Conservation (phyloP, 768 basidiomycete genomes). For the Amanita subjunquillea region DNA sequence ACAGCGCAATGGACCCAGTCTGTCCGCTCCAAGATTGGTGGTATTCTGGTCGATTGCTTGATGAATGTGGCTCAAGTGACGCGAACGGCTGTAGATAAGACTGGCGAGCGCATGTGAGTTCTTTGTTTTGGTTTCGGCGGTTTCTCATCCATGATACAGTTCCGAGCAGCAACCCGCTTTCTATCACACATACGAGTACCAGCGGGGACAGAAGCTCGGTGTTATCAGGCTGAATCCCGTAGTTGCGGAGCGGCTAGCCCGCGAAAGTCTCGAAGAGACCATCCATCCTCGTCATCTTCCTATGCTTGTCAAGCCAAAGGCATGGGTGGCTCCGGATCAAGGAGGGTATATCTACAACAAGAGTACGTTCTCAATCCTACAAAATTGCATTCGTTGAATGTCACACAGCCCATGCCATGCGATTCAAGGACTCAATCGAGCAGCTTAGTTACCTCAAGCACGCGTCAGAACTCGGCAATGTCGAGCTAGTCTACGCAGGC, state of each 20-base stretch:
- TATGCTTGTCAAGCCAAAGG: conserved; percentile 87
- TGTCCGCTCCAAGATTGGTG: conserved; percentile 69
- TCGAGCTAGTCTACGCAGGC: conserved; percentile 81
- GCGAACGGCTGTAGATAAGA: conserved; percentile 45
- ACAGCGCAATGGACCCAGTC: conserved; percentile 76
- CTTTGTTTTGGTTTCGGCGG: background rate
- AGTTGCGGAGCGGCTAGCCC: conserved; percentile 67
- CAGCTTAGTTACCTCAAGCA: conserved; percentile 69
- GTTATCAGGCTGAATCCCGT: conserved; percentile 80
- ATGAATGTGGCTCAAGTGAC: conserved; percentile 78
- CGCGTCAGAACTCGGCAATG: conserved; percentile 62
- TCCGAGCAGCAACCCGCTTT: conserved; percentile 84
- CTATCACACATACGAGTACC: conserved; percentile 84
- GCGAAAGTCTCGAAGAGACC: conserved; percentile 57
- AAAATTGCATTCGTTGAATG: conserved; percentile 3
- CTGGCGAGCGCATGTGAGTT: conserved; percentile 52
- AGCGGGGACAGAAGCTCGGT: conserved; percentile 91
- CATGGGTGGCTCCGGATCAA: conserved; percentile 68
- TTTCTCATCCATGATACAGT: conserved; percentile 22
- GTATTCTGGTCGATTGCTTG: conserved; percentile 71
- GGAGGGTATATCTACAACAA: conserved; percentile 81
- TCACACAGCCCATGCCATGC: conserved; percentile 58
- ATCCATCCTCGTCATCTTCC: conserved; percentile 92
- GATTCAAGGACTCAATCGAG: conserved; percentile 84
- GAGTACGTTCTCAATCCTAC: conserved; percentile 31